phyloP scores from a whole-genome alignment of 1,139 yeast species.

The Williopsis jadinii region DNA sequence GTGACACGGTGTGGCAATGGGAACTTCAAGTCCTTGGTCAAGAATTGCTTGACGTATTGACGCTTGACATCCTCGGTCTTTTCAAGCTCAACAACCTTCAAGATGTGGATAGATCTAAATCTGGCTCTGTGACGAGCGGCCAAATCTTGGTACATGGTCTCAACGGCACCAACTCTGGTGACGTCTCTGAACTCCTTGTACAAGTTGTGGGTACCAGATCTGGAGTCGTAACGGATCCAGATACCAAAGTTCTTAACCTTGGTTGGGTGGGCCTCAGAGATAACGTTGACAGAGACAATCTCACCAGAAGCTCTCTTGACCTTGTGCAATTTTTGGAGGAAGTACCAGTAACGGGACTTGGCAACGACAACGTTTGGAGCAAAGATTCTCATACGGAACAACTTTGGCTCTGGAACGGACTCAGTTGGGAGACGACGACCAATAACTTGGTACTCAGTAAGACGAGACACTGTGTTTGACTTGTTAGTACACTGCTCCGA shows the following conservation, averaged over 20 bases:
- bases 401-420: conserved; percentile 98
- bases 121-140: conserved; percentile 99
- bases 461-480: conserved; percentile 61
- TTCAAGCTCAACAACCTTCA: conserved; percentile 98
- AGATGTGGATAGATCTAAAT: conserved; percentile 98
- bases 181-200: conserved; percentile 99
- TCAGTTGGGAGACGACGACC: conserved; percentile 99
- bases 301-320: conserved; percentile 99
- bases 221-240: conserved; percentile 99
- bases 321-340: conserved; percentile 98
- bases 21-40: conserved; percentile 95
- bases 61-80: conserved; percentile 98
- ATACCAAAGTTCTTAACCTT: conserved; percentile 99
- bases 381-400: conserved; percentile 99
- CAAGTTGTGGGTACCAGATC: conserved; percentile 99
- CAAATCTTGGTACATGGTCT: conserved; percentile 98
- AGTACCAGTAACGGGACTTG: conserved; percentile 99
- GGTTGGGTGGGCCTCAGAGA: conserved; percentile 95
- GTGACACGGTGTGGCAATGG: conserved; percentile 99
- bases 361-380: conserved; percentile 99
- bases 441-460: conserved; percentile 99
- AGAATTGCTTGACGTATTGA: conserved; percentile 97
- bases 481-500: too few relatives aligned
- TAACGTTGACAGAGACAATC: conserved; percentile 86
- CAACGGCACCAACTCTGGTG: conserved; percentile 98